A percentile compares a stretch with the other conserved stretches of the same genome.
phyloP scores from a whole-genome alignment of 805 yeast species.

The Sugiyamaella mastotermitis region DNA sequence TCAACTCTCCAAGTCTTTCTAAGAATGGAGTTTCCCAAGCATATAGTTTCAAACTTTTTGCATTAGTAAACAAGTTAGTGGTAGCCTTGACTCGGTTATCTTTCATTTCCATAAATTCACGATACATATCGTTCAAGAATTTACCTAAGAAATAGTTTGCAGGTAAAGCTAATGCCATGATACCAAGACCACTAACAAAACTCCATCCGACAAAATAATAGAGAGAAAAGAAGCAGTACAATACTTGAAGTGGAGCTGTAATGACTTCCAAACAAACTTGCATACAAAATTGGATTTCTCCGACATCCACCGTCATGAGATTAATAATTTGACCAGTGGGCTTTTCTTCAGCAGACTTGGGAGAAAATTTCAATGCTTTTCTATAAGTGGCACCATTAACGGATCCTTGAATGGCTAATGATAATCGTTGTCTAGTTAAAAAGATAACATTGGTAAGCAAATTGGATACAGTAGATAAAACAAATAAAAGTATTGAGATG shows the following conservation, averaged over 20 bases:
- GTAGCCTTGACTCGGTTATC: constrained; percentile 85
- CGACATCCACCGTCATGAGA: constrained; percentile 64
- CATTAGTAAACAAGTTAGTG: constrained; percentile 75
- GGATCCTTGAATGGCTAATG: constrained; percentile 52
- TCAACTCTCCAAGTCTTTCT: constrained; percentile 62
- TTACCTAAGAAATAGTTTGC: constrained; percentile 5
- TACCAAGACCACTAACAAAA: constrained; percentile 6
- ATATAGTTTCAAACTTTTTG: constrained; percentile 82
- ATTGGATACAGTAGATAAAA: constrained; percentile 48
- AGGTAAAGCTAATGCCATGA: constrained; percentile 5
- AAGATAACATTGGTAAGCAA: constrained; percentile 46
- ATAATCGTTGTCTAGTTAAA: constrained; percentile 53
- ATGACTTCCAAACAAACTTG: constrained; percentile 73
- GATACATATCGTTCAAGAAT: constrained; percentile 21
- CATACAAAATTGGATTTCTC: constrained; percentile 51
- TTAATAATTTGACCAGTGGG: constrained; percentile 73
- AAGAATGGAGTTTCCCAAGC: constrained; percentile 91
- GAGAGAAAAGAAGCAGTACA: constrained; percentile 64
- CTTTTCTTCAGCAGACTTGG: constrained; percentile 48
- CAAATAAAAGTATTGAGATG: constrained; percentile 53
- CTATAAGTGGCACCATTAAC: constrained; percentile 39
- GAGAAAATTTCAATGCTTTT: constrained; percentile 58
- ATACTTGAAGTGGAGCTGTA: constrained; percentile 89
- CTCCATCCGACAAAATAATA: constrained; percentile 29
- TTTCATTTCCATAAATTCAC: constrained; percentile 74